Percentiles rank a stretch among this genome's conserved stretches.
Conservation (phyloP, 179 eudicot genomes). For the Silene coronaria region DNA sequence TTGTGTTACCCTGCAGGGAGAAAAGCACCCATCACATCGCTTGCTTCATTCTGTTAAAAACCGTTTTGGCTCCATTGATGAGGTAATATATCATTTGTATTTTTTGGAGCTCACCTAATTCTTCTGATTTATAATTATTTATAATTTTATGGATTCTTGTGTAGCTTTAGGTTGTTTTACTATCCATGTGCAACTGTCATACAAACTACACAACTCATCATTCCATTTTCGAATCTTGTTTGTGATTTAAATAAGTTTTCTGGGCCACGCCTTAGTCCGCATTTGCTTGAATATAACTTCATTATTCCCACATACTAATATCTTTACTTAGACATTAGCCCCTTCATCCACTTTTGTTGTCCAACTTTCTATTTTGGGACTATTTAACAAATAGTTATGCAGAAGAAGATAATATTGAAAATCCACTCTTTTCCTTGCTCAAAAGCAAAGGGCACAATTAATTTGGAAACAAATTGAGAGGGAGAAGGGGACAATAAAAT, state of each 20-base stretch:
- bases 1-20: conserved; percentile 59
- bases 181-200: not conserved
- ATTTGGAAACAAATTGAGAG: no score
- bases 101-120: not conserved
- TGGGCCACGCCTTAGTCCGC: conserved; percentile 2
- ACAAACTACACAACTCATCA: not conserved
- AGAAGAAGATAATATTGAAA: no score
- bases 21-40: conserved; percentile 78
- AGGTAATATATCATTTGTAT: conserved; percentile 39
- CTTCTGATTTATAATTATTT: not conserved
- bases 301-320: no score
- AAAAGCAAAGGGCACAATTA: no score
- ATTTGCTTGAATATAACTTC: not conserved
- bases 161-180: not conserved
- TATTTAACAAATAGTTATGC: no score
- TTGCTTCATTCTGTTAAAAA: conserved; percentile 89
- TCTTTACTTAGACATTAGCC: no score
- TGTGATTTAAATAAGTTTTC: not conserved
- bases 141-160: not conserved
- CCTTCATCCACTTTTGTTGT: no score
- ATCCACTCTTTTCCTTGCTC: no score
- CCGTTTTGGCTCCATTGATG: conserved; percentile 97
- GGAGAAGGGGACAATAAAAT: no score
- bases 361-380: no score
- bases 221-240: not conserved